Base-by-base conservation (phyloP, 257 asterid genomes). In the Apocynum venetum region DNA sequence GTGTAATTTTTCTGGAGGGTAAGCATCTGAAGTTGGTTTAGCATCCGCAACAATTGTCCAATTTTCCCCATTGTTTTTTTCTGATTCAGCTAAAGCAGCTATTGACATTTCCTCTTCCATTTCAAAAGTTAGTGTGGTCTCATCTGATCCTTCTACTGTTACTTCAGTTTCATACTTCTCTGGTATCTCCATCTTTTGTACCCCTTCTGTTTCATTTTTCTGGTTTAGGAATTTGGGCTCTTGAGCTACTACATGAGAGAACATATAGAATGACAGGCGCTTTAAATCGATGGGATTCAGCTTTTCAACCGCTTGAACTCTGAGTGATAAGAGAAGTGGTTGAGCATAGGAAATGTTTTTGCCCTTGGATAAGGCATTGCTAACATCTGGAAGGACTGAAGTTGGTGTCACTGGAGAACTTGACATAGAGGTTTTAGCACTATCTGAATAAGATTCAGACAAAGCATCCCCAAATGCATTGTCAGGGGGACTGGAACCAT, bases 381-480 rank as follows among this genome's bases (percentile, higher is more conserved):
- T 78, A 19, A 85, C 75, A 1, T 79, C 84, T 2, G 95, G 84
- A 61, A 95, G 93, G 77, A 95, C 97, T 1, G 99, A 95, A 72
- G 97, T 93, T 53, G 98, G 99, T 67, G 99, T 95, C 10, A 79
- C 84, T 2, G 99, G 98, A 57, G 96, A 89, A 56, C 89, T 77
- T 41, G 87, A 71, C 77, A 76, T 35, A 6, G 92, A 86, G 36
- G 73, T 71, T 47, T 85, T 80, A 78, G 25, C n/a, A 43, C 80
- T 79, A 12, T 88, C 93, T 19, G 88, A 85, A 72, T 75, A 80
- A 31, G 92, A 83, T n/a, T 81, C 89, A 0, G 87, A 88, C 57
- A 82, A 71, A 17, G 87, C 82, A 79, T 84, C 88, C 51, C 85
- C 87, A 74, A 88, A 91, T 53, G 92, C 86, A 76, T 64, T 85